Conservation (phyloP, 441 rosid species). For the Breynia disticha region DNA sequence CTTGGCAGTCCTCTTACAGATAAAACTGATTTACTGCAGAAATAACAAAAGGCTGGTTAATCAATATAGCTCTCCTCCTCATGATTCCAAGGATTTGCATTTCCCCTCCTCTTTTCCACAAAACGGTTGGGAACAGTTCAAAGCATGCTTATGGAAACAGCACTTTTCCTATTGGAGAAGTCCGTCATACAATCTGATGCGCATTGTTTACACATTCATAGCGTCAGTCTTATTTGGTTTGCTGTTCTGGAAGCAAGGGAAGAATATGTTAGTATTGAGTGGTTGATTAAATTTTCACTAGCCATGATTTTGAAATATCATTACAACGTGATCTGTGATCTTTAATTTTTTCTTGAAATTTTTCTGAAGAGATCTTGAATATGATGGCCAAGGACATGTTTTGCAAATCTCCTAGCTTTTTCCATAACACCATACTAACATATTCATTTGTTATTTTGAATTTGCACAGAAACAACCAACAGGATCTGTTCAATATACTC, state of each 20-base stretch:
- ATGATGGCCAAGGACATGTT: no score
- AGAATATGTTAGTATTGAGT: constrained; percentile 32
- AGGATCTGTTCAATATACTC: constrained; percentile 40
- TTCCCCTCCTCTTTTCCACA: constrained; percentile 38
- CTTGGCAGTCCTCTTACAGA: no score
- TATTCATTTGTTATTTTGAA: not conserved
- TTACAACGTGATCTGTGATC: no score
- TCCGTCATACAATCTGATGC: constrained; percentile 53
- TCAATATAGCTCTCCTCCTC: constrained; percentile 31
- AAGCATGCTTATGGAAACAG: constrained; percentile 66
- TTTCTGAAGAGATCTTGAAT: not conserved
- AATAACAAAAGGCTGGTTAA: constrained; percentile 28
- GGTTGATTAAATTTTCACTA: not conserved
- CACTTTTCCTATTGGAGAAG: constrained; percentile 69
- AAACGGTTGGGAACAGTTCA: constrained; percentile 42
- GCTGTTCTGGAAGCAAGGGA: constrained; percentile 57
- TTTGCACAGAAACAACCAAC: constrained; percentile 39
- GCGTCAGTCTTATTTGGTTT: constrained; percentile 36
- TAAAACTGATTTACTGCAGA: constrained; percentile 15
- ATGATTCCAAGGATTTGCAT: constrained; percentile 33
- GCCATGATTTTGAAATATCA: not conserved
- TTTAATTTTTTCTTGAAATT: not conserved
- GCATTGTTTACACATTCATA: constrained; percentile 24
- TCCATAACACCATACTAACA: not conserved
- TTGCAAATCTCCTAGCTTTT: no score